These are phyloP conservation scores for Cutaneotrichosporon cavernicola DNA, from an alignment of 1,284 basidiomycete species.

Conservation along the genomic window DNA sequence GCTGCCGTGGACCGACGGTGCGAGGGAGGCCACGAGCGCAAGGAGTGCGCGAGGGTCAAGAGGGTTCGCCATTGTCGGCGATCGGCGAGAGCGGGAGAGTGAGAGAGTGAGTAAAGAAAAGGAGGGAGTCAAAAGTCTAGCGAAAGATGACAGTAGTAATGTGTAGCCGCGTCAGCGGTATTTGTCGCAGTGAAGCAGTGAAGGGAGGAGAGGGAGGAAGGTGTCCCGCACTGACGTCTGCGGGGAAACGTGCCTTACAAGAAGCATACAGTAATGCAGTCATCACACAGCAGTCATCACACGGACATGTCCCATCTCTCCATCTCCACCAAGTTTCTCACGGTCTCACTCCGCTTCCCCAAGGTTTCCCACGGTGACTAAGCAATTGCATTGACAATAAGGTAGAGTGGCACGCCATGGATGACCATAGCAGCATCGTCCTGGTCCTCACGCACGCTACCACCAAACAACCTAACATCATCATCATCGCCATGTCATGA, in stretches of 20 bases:
- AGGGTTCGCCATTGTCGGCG: constrained; percentile 34
- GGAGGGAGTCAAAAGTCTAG: neutral
- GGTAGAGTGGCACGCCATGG: neutral
- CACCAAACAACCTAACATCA: neutral
- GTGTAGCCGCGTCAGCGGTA: constrained; percentile 1
- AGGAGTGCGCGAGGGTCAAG: constrained; percentile 32
- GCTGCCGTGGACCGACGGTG: constrained; percentile 20
- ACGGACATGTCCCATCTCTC: neutral
- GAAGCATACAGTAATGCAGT: no score
- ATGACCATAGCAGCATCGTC: constrained; percentile 1
- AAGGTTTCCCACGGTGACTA: neutral
- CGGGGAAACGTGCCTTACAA: neutral
- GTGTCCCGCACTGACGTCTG: neutral
- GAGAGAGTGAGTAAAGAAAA: neutral
- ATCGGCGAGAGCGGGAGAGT: no score
- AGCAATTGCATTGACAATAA: neutral
- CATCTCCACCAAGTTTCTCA: neutral
- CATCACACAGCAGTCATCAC: neutral
- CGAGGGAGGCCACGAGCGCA: constrained; percentile 29
- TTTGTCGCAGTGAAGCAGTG: neutral
- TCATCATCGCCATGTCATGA: neutral
- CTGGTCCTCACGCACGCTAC: neutral
- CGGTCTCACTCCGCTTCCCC: neutral
- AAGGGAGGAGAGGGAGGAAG: no score
- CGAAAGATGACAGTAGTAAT: neutral